A percentile compares a stretch with the other conserved stretches of the same genome.
Conservation (phyloP, 2,329 filamentous ascomycete species). For the Aspergillus arachidicola region DNA sequence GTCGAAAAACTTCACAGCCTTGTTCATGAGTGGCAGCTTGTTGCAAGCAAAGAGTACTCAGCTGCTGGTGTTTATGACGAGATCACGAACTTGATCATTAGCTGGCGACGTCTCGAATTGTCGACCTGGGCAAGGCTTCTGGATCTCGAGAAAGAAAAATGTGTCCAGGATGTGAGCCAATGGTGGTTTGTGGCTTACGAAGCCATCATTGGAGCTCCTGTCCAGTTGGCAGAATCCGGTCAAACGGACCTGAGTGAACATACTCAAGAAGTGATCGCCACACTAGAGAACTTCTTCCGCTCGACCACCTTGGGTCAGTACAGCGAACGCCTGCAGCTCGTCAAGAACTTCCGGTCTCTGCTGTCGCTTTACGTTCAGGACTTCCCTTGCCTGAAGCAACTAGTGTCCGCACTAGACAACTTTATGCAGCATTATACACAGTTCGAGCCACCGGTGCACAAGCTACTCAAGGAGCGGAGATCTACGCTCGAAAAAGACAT, state of each 20-base stretch:
- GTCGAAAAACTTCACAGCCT: constrained; percentile 83
- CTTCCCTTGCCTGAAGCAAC: constrained; percentile 58
- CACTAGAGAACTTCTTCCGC: constrained; percentile 76
- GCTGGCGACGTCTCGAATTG: constrained; percentile 88
- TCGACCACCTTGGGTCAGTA: constrained; percentile 83
- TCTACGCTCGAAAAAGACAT: constrained; percentile 83
- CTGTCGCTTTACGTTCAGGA: constrained; percentile 64
- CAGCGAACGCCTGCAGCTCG: constrained; percentile 68
- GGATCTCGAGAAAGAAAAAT: constrained; percentile 78
- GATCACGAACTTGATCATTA: constrained; percentile 77
- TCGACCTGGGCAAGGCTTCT: constrained; percentile 90
- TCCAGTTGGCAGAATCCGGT: constrained; percentile 63
- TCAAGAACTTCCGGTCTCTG: constrained; percentile 65
- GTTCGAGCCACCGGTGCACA: constrained; percentile 67
- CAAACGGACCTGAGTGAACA: constrained; percentile 66
- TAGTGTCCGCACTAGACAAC: constrained; percentile 70
- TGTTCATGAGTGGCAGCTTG: constrained; percentile 93
- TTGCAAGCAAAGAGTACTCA: constrained; percentile 79
- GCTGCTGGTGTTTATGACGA: constrained; percentile 72
- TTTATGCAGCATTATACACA: constrained; percentile 75
- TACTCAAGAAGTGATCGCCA: constrained; percentile 69
- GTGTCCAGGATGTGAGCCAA: constrained; percentile 73
- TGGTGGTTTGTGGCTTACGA: constrained; percentile 99
- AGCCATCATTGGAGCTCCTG: constrained; percentile 75
- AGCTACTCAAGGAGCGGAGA: constrained; percentile 69